Percentiles rank a stretch among this genome's conserved stretches.
Conservation (phyloP, 2,329 filamentous ascomycete genomes). For the Niveomyces coronatus region DNA sequence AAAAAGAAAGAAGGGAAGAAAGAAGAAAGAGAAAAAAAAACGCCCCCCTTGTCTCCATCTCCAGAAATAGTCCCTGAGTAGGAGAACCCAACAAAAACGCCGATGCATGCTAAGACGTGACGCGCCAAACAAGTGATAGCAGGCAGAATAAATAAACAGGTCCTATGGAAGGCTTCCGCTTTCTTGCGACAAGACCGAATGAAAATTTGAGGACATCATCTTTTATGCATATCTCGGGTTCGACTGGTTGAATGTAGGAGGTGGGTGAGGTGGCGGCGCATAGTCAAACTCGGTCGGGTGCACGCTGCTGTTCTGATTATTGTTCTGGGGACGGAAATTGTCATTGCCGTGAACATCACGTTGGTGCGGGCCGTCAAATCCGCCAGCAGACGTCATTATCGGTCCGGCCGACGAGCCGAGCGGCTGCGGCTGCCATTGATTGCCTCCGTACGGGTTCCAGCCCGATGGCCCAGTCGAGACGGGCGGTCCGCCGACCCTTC, state of each 20-base stretch:
- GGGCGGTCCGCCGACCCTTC: conserved; percentile 15
- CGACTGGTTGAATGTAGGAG: conserved; percentile 6
- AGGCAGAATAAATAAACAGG: too few relatives aligned
- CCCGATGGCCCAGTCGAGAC: conserved; percentile 2
- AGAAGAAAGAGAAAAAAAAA: not conserved
- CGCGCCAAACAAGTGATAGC: not conserved
- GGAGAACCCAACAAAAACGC: not conserved
- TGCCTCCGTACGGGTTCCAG: conserved; percentile 14
- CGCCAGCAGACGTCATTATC: conserved; percentile 10
- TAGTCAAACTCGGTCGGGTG: conserved; percentile 4
- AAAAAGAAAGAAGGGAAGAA: too few relatives aligned
- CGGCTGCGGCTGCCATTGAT: conserved; percentile 8
- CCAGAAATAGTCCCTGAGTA: not conserved
- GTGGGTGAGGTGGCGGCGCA: conserved; percentile 4
- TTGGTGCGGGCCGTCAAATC: not conserved
- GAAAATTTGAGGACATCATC: conserved; percentile 10
- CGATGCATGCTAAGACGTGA: not conserved
- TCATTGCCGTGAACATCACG: not conserved
- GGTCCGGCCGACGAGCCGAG: conserved; percentile 15
- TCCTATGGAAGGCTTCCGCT: too few relatives aligned
- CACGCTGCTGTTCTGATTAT: conserved; percentile 1
- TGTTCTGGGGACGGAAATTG: not conserved
- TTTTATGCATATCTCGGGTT: conserved; percentile 17
- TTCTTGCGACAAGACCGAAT: too few relatives aligned
- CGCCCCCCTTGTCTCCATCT: not conserved